Conservation (phyloP, 2,329 filamentous ascomycete species). For the Aurifilum marmelostoma region DNA sequence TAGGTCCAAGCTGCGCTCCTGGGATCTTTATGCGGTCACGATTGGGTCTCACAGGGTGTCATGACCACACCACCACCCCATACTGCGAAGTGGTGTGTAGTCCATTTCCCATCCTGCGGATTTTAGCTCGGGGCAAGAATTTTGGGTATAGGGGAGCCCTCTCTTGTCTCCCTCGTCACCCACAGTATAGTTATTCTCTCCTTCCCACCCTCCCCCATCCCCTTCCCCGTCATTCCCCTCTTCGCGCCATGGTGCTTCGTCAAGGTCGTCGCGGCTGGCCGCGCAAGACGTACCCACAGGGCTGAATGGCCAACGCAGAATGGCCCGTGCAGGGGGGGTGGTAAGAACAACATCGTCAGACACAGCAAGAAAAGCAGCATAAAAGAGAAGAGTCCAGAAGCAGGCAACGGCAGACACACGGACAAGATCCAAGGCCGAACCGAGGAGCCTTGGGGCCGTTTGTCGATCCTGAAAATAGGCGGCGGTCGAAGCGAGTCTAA, state of each 20-base stretch:
- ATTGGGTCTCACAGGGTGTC: not conserved
- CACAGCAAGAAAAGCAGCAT: not conserved
- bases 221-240: not conserved
- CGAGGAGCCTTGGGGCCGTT: not conserved
- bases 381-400: not conserved
- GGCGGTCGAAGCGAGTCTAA: not conserved
- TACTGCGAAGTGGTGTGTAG: not conserved
- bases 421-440: not conserved
- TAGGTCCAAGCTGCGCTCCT: not conserved
- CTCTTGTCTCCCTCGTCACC: not conserved
- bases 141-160: not conserved
- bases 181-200: not conserved
- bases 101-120: not conserved
- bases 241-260: not conserved
- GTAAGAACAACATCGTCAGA: not conserved
- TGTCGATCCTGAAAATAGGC: not conserved
- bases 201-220: too few relatives aligned
- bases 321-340: not conserved
- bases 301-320: not conserved
- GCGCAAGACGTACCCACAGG: slow-evolving; percentile 11
- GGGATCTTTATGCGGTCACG: not conserved
- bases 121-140: not conserved
- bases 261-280: slow-evolving; percentile 5
- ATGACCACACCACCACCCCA: not conserved
- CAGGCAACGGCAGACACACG: not conserved